Evolutionary conservation across 2,329 filamentous ascomycete genomes (phyloP).

Genomic region (Colletotrichum sp.): DNA sequence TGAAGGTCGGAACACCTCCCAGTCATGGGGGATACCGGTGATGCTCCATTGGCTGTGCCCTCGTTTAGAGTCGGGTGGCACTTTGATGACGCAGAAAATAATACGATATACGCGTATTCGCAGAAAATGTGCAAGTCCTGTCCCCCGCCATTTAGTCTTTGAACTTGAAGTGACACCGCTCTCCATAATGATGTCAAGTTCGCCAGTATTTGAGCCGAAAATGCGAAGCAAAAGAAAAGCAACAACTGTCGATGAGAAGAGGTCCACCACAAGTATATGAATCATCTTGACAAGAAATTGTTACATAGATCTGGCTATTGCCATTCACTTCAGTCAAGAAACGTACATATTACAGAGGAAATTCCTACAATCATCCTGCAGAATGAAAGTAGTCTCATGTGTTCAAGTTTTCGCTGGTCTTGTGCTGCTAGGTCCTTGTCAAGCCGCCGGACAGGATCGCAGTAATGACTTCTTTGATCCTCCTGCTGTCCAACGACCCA

Average conservation of each 20-base stretch:
- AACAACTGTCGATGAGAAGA: background rate
- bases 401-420: background rate
- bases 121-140: background rate
- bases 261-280: background rate
- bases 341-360: background rate
- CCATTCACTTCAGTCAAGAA: background rate
- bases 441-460: background rate
- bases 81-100: background rate
- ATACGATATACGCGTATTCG: background rate
- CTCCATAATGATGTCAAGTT: background rate
- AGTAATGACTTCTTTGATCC: conserved; percentile 55
- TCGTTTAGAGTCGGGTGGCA: background rate
- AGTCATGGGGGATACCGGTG: background rate
- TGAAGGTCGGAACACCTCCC: background rate
- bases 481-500: conserved; percentile 8
- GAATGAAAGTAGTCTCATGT: background rate
- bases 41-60: background rate
- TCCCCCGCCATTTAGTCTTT: background rate
- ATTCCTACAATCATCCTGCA: background rate
- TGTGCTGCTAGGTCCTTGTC: background rate
- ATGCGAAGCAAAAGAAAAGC: background rate
- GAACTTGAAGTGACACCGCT: background rate
- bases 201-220: background rate
- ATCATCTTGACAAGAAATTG: background rate
- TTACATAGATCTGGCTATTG: background rate